These are phyloP conservation scores for Scheffersomyces lignicola DNA, from an alignment of 1,139 yeast species.

Conservation along the genomic window DNA sequence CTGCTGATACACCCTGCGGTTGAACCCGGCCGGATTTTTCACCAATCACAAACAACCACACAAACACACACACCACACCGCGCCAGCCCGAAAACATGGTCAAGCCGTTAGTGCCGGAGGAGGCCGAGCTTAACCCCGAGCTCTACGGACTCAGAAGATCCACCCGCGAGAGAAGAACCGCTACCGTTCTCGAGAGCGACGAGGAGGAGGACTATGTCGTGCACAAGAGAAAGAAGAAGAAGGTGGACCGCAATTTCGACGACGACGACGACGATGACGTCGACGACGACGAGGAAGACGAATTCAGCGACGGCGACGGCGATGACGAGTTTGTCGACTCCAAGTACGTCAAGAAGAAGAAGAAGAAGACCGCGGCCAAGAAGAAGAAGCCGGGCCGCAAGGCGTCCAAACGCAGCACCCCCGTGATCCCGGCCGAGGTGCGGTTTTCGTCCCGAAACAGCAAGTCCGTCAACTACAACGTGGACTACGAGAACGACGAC, in stretches of 20 bases:
- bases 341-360: conserved; percentile 16
- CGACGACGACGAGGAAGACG: conserved; percentile 28
- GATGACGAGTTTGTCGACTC: conserved; percentile 19
- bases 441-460: conserved; percentile 79
- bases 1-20: neutral
- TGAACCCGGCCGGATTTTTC: neutral
- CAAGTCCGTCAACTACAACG: conserved; percentile 70
- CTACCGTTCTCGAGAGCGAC: conserved; percentile 43
- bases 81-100: too few species aligned
- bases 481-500: conserved; percentile 70
- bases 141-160: conserved; percentile 90
- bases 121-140: conserved; percentile 70
- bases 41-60: neutral
- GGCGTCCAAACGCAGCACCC: conserved; percentile 14
- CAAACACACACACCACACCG: too few species aligned
- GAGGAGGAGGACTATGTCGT: conserved; percentile 24
- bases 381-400: conserved; percentile 21
- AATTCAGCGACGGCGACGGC: conserved; percentile 29
- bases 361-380: conserved; percentile 16
- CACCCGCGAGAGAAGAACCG: conserved; percentile 60
- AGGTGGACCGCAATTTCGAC: conserved; percentile 12
- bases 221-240: conserved; percentile 15
- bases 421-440: conserved; percentile 40
- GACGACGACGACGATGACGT: conserved; percentile 28
- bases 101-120: conserved; percentile 28